Evolutionary conservation across 139 green algal species (phyloP).

Genomic region (Coelastrella sp.): DNA sequence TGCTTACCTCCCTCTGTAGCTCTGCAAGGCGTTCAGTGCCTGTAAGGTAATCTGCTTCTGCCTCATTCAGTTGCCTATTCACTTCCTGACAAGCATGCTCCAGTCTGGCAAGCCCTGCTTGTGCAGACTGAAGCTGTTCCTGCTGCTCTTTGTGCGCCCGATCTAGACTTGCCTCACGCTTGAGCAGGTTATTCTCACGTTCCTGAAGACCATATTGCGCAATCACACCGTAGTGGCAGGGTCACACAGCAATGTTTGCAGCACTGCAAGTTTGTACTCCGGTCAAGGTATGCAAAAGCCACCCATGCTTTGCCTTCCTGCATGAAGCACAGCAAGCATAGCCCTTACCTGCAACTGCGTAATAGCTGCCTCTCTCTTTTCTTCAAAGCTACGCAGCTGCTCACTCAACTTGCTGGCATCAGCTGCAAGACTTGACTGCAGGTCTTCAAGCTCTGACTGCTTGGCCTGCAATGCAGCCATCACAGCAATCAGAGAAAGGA

Average conservation of each 20-base stretch:
- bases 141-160: slow-evolving; percentile 10
- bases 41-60: slow-evolving; percentile 44
- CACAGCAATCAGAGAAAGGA: neutral
- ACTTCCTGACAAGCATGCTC: neutral
- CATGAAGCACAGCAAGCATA: too few relatives aligned
- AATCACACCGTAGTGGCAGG: too few relatives aligned
- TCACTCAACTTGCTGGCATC: slow-evolving; percentile 18
- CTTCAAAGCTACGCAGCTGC: slow-evolving; percentile 36
- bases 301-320: too few relatives aligned
- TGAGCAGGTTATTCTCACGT: neutral
- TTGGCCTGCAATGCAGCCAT: slow-evolving; percentile 20
- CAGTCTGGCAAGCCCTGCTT: slow-evolving; percentile 22
- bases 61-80: slow-evolving; percentile 23
- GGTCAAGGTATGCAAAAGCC: too few relatives aligned
- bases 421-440: slow-evolving; percentile 30
- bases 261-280: too few relatives aligned
- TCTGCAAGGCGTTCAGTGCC: slow-evolving; percentile 20
- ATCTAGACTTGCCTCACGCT: neutral
- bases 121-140: neutral
- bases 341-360: slow-evolving; percentile 43
- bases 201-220: slow-evolving; percentile 6
- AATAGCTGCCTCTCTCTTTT: neutral
- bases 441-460: slow-evolving; percentile 29
- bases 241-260: too few relatives aligned
- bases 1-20: slow-evolving; percentile 40